A percentile compares a stretch with the other conserved stretches of the same genome.
phyloP scores from a whole-genome alignment of 2,329 filamentous ascomycete genomes.

The Verticillium tricorpus region DNA sequence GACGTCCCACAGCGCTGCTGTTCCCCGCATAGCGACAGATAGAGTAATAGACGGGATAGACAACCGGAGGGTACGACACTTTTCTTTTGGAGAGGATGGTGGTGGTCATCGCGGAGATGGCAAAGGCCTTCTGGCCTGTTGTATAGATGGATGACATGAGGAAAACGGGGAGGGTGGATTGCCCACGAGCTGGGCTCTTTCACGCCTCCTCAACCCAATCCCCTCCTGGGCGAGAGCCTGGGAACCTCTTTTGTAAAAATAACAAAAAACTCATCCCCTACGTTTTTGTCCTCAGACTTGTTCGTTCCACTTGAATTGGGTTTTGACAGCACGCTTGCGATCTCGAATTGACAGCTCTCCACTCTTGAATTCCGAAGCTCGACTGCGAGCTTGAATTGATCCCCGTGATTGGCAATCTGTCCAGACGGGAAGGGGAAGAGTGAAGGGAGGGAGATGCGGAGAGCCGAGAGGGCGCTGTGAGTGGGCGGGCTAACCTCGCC shows the following conservation, averaged over 20 bases:
- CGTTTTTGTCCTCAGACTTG: neutral
- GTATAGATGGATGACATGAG: constrained; percentile 1
- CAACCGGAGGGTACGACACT: neutral
- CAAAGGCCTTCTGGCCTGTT: neutral
- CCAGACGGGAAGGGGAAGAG: neutral
- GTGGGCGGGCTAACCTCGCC: neutral
- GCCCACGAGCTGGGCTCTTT: neutral
- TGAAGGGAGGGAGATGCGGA: neutral
- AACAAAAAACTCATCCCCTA: constrained; percentile 1
- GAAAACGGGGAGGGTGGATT: neutral
- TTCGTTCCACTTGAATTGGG: neutral
- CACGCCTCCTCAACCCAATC: neutral
- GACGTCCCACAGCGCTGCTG: neutral
- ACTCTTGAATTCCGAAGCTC: neutral
- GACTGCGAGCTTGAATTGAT: neutral
- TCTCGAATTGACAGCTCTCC: neutral
- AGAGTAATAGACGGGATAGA: constrained; percentile 5
- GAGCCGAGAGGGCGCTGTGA: neutral
- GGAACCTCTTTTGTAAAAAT: constrained; percentile 1
- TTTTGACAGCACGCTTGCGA: neutral
- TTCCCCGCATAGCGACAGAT: neutral
- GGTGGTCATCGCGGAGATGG: neutral
- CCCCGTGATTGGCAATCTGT: neutral
- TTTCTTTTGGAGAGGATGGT: neutral
- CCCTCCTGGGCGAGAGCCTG: neutral